Evolutionary conservation across 2,329 filamentous ascomycete species (phyloP), one percentile per base, ranked within the genome.

Genomic region (Neofusicoccum umdonicola): DNA sequence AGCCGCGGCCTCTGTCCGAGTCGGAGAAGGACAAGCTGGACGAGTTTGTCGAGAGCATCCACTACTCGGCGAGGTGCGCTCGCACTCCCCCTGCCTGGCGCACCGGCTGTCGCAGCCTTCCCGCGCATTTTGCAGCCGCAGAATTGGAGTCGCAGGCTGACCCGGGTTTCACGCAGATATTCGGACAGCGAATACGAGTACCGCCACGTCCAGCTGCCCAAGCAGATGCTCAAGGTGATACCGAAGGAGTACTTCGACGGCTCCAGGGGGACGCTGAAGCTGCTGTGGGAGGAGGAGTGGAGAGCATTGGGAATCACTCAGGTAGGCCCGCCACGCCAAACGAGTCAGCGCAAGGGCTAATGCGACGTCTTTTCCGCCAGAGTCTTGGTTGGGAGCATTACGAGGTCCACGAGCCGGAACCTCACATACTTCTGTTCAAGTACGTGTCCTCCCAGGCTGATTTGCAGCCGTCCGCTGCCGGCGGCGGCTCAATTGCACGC

Each of bases 301-400:
- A 89, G 95, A 79, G 93, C 90, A 41, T 85, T 99, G 74, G 95
- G 95, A 58, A 99, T 99, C 76, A 99, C 95, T 69, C 94, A 97
- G 88, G 93, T 96, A 81, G 19, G 62, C 42, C 27, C 41, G n/a
- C 19, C n/a, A 7, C 50, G 35, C 17, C n/a, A 44, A 12, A 48
- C 22, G 58, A 48, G 35, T 39, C 63, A 60, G 56, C 41, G 34
- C 50, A 56, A 19, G 35, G 9, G 64, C 62, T 60, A 31, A 57
- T 15, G 13, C 45, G 22, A 27, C n/a, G 39, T 11, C 31, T 22
- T 34, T 34, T 37, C 34, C 34, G 8, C 47, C 76, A 98, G 93
- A 98, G 94, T 83, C 83, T 99, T 73, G 95, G 95, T 65, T 99
- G 95, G 95, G 94, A 98, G 78, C 95, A 99, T 79, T 99, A 99